Conservation (phyloP, 345 rosid species). For the Camelina neglecta region DNA sequence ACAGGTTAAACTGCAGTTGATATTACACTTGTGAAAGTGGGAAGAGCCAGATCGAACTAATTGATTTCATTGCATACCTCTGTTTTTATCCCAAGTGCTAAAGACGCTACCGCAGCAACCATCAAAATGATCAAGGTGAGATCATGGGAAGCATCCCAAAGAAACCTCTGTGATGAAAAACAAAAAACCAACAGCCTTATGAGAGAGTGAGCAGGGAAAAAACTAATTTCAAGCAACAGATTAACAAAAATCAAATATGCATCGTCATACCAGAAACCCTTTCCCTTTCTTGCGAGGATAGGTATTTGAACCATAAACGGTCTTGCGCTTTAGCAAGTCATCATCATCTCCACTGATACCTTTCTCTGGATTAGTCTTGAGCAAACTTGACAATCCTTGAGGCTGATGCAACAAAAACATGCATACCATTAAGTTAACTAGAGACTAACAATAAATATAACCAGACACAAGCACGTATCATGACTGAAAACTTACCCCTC, state of each 20-base stretch:
- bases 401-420: slow-evolving; percentile 50
- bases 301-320: slow-evolving; percentile 78
- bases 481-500: slow-evolving; percentile 66
- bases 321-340: slow-evolving; percentile 69
- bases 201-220: slow-evolving; percentile 9
- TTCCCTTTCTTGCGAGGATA: slow-evolving; percentile 94
- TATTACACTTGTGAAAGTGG: slow-evolving; percentile 5
- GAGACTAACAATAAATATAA: neutral
- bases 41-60: neutral
- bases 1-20: neutral
- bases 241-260: neutral
- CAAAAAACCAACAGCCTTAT: slow-evolving; percentile 4
- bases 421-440: slow-evolving; percentile 12
- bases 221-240: slow-evolving; percentile 6
- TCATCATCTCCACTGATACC: slow-evolving; percentile 79
- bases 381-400: slow-evolving; percentile 61
- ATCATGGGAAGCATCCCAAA: slow-evolving; percentile 89
- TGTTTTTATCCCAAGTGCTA: slow-evolving; percentile 91
- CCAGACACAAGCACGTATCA: neutral
- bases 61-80: slow-evolving; percentile 61
- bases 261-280: slow-evolving; percentile 71
- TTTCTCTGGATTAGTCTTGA: slow-evolving; percentile 70
- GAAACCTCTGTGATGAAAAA: slow-evolving; percentile 60
- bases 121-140: slow-evolving; percentile 87
- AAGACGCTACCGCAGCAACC: slow-evolving; percentile 86